Evolutionary conservation across 192 early-diverging fungal genomes (phyloP).

Genomic region (Backusella liffmaniae): DNA sequence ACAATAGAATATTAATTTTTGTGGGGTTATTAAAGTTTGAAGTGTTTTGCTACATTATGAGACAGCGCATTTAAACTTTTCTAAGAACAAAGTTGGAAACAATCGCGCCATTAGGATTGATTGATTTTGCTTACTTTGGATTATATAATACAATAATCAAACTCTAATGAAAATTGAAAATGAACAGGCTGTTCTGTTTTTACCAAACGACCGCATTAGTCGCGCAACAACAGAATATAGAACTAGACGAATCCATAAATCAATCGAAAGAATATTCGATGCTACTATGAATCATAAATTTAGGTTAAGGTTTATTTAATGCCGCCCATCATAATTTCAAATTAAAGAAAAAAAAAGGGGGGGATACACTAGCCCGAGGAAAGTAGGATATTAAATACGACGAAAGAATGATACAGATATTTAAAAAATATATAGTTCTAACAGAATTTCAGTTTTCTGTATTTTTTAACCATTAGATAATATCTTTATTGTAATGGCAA

Average conservation of each 20-base stretch:
- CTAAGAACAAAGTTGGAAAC: neutral
- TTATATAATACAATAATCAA: neutral
- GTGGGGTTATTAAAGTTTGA: neutral
- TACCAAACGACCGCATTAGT: neutral
- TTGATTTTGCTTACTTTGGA: neutral
- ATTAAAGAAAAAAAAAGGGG: neutral
- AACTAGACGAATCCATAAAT: neutral
- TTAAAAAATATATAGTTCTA: neutral
- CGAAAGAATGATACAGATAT: neutral
- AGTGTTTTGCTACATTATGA: neutral
- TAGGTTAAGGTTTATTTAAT: neutral
- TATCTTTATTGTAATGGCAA: neutral
- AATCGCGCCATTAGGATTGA: neutral
- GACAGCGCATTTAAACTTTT: neutral
- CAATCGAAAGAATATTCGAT: neutral
- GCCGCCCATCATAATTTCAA: neutral
- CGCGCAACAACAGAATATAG: neutral
- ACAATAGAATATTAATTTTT: neutral
- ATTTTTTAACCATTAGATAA: neutral
- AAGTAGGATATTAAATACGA: neutral
- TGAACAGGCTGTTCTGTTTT: neutral
- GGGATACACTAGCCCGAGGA: neutral
- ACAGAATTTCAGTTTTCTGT: neutral
- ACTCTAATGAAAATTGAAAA: neutral
- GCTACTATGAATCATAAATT: neutral